Evolutionary conservation across 345 rosid species (phyloP), one percentile per base, ranked within the genome.

Genomic region (Murraya paniculata): DNA sequence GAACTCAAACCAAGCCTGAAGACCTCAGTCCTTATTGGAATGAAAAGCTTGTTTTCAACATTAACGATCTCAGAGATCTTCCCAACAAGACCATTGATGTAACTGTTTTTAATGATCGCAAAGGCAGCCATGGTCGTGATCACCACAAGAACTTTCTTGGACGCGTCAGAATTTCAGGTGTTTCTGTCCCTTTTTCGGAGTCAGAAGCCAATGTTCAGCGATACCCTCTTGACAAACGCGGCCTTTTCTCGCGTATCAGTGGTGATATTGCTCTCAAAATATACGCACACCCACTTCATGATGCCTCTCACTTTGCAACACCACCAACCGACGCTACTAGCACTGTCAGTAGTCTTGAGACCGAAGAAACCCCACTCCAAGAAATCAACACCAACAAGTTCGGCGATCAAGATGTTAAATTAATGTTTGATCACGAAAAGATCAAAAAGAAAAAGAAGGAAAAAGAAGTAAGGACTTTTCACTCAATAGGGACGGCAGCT

Each of bases 1-100:
- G 90, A 78, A 92, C 99, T 14, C 86, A 79, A 68, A 89, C 93
- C 71, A 92, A 89, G 71, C 77, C 73, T 13, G 89, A 84, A 59
- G 97, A 96, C 82, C 90, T 92, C 31, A 88, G 88, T 78, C 98
- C 97, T 66, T 79, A 61, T 1, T 96, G 99, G 99, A 87, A 89
- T 73, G 87, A 93, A 35, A 85, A 84, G 84, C 86, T 96, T 4
- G 87, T 88, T 74, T 92, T 96, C 80, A 81, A 84, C 62, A 78
- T 88, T 62, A 77, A 68, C 39, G 80, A 82, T 73, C 86, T 80
- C 0, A 62, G 77, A 10, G 90, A 90, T 76, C 82, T 95, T 24
- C 83, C 82, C 4, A 21, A 79, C 82, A 85, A 84, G 70, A 89
- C 89, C 31, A 72, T 93, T 39, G 88, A 86, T 18, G 89, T 93